Evolutionary conservation across 2,329 filamentous ascomycete genomes (phyloP).

Genomic region (Nectriaceae sp.): DNA sequence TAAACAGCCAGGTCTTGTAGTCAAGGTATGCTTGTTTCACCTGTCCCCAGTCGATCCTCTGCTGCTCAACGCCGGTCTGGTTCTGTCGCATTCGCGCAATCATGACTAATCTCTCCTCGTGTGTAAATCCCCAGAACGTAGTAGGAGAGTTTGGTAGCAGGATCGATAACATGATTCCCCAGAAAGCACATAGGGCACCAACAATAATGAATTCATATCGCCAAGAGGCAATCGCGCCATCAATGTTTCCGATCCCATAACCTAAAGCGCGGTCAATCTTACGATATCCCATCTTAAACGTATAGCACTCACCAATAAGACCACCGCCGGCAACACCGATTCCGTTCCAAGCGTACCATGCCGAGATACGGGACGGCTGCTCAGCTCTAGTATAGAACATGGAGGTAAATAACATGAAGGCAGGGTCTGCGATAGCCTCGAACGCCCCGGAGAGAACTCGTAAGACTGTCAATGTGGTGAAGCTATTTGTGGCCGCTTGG

Average conservation of each 20-base stretch:
- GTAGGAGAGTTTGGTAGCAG: slow-evolving; percentile 60
- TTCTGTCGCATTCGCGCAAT: slow-evolving; percentile 57
- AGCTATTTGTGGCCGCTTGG: slow-evolving; percentile 59
- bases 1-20: slow-evolving; percentile 61
- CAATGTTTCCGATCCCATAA: slow-evolving; percentile 62
- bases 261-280: slow-evolving; percentile 25
- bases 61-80: slow-evolving; percentile 61
- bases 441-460: slow-evolving; percentile 65
- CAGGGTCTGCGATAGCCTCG: slow-evolving; percentile 52
- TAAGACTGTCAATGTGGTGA: slow-evolving; percentile 54
- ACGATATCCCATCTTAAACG: not conserved
- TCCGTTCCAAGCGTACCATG: slow-evolving; percentile 62
- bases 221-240: slow-evolving; percentile 59
- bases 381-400: slow-evolving; percentile 67
- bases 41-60: slow-evolving; percentile 55
- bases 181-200: slow-evolving; percentile 56
- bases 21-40: slow-evolving; percentile 58
- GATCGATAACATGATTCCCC: slow-evolving; percentile 60
- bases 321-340: slow-evolving; percentile 61
- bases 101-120: slow-evolving; percentile 54
- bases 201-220: slow-evolving; percentile 71
- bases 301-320: slow-evolving; percentile 31
- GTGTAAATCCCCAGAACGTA: slow-evolving; percentile 52
- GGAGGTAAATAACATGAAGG: slow-evolving; percentile 63
- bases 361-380: slow-evolving; percentile 60